Conservation (phyloP, 768 basidiomycete genomes). For the Rhodosporidiobolus sp. region DNA sequence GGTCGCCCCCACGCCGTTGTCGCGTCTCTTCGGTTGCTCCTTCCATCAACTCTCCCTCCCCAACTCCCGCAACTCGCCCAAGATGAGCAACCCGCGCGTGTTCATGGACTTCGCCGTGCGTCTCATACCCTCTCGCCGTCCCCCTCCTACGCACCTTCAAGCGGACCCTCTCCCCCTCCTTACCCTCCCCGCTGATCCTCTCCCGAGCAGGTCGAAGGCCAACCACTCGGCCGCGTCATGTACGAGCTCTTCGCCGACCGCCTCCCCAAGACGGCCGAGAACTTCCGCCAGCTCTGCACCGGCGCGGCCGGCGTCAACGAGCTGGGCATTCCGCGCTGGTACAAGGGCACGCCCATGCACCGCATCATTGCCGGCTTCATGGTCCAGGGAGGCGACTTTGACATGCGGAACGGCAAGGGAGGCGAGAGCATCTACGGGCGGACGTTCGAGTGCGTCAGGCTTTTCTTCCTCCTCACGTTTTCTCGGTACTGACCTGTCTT, state of each 20-base stretch:
- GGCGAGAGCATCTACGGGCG: conserved; percentile 78
- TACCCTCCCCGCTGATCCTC: too few relatives aligned
- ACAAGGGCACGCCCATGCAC: conserved; percentile 65
- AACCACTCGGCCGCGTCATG: conserved; percentile 44
- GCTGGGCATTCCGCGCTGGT: conserved; percentile 69
- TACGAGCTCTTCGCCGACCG: conserved; percentile 69
- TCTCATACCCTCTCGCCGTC: too few relatives aligned
- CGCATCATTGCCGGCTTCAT: conserved; percentile 63
- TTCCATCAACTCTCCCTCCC: too few relatives aligned
- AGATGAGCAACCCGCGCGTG: conserved; percentile 28
- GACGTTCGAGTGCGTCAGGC: conserved; percentile 54
- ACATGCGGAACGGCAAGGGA: conserved; percentile 71
- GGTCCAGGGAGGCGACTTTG: conserved; percentile 60
- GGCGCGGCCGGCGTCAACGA: conserved; percentile 75
- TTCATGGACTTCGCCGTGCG: conserved; percentile 30
- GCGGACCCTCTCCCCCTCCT: too few relatives aligned
- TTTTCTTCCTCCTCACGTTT: not conserved
- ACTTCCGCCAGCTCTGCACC: conserved; percentile 81
- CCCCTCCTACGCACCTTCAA: too few relatives aligned
- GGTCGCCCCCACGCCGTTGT: too few relatives aligned
- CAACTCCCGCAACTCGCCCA: too few relatives aligned
- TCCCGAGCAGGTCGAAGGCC: conserved; percentile 18
- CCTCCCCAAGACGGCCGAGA: conserved; percentile 73
- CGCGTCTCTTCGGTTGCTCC: too few relatives aligned
- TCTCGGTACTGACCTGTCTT: not conserved